Percentiles rank a stretch among this genome's conserved stretches.
These are phyloP conservation scores for Rubia peregrina DNA, from an alignment of 305 asterid genomes.

Conservation along the genomic window DNA sequence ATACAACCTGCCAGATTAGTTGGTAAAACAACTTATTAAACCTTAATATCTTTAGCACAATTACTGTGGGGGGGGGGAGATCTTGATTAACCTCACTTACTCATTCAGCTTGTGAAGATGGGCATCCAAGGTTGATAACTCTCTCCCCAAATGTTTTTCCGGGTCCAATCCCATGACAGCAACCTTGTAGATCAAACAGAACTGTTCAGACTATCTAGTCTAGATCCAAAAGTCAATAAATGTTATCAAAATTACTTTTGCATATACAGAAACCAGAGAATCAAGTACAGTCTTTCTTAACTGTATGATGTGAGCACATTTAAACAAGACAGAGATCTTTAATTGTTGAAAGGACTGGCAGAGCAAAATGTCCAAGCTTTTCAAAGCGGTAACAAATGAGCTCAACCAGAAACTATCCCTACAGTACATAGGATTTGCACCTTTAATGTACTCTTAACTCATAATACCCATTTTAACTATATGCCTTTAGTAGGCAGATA, in stretches of 20 bases:
- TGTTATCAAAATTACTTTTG: slow-evolving; percentile 6
- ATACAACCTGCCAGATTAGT: slow-evolving; percentile 52
- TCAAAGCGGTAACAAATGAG: not conserved
- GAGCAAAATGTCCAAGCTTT: not conserved
- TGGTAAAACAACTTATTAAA: slow-evolving; percentile 17
- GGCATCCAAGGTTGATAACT: slow-evolving; percentile 47
- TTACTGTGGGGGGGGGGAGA: not conserved
- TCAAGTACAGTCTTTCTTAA: not conserved
- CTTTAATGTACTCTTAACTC: not conserved
- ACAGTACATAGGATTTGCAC: not conserved
- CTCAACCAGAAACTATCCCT: not conserved
- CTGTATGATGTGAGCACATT: not conserved
- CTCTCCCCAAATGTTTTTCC: slow-evolving; percentile 90
- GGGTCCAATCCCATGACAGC: slow-evolving; percentile 91
- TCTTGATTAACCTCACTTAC: slow-evolving; percentile 40
- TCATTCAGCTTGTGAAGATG: slow-evolving; percentile 85
- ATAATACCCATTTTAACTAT: not conserved
- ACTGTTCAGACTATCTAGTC: slow-evolving; percentile 14
- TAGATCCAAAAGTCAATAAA: slow-evolving; percentile 12
- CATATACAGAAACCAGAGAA: not conserved
- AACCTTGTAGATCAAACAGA: slow-evolving; percentile 38
- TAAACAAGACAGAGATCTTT: slow-evolving; percentile 4
- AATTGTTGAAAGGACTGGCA: not conserved
- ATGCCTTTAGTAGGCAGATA: not conserved
- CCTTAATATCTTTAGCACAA: slow-evolving; percentile 5